Percentiles rank a stretch among this genome's conserved stretches.
Evolutionary conservation across 139 green algal genomes (phyloP).

Genomic region (Gonium pectorale): DNA sequence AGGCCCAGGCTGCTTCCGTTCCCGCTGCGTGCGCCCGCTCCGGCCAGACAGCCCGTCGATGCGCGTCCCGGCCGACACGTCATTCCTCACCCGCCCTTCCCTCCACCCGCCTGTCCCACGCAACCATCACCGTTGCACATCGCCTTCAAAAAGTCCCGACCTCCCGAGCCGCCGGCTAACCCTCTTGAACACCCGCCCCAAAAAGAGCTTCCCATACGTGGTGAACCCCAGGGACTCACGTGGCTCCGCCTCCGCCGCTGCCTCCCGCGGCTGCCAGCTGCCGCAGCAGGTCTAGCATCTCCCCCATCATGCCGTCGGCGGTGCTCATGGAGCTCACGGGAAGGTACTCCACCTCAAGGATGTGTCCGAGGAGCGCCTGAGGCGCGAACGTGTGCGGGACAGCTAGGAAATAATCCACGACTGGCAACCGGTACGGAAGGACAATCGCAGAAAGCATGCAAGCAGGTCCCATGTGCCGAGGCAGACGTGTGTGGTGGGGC

Average conservation of each 20-base stretch:
- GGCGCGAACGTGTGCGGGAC: no score
- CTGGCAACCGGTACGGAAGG: no score
- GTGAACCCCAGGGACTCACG: background rate
- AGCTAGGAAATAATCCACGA: no score
- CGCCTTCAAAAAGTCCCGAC: background rate
- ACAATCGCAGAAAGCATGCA: no score
- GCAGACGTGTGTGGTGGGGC: no score
- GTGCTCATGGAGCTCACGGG: background rate
- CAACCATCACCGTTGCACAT: background rate
- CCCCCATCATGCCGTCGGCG: conserved; percentile 4
- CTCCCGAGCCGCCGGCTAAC: background rate
- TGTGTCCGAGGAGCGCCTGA: conserved; percentile 33
- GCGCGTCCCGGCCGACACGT: no score
- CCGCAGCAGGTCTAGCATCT: conserved; percentile 37
- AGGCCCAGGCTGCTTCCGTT: background rate
- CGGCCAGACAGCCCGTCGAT: no score
- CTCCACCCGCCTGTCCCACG: background rate
- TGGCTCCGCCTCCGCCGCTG: background rate
- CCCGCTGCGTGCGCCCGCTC: no score
- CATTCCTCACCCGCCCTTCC: background rate
- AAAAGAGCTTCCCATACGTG: no score
- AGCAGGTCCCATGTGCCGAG: no score
- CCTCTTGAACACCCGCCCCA: background rate
- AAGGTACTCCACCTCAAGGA: conserved; percentile 42
- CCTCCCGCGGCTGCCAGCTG: background rate